Percentiles rank a stretch among this genome's conserved stretches.
Conservation (phyloP, 192 early-diverging fungal species). For the Dissophora globulifera region DNA sequence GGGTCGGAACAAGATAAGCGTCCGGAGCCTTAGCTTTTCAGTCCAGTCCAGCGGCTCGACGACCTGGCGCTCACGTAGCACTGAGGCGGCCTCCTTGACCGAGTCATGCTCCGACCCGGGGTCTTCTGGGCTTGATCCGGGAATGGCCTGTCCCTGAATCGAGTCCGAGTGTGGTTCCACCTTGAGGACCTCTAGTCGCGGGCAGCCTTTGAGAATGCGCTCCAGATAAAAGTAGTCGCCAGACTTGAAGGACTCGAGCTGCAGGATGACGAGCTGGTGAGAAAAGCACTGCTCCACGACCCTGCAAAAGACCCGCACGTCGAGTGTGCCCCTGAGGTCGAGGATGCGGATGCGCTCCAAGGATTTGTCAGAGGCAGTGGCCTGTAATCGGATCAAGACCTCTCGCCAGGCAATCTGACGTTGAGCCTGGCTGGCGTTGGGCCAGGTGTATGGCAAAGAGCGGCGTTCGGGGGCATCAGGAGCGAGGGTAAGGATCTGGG, state of each 20-base stretch:
- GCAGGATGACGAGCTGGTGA: constrained; percentile 8
- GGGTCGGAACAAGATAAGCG: constrained; percentile 10
- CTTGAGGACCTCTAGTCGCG: constrained; percentile 3
- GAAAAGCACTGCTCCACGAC: constrained; percentile 22
- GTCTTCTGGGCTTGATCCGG: constrained; percentile 15
- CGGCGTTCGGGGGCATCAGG: constrained; percentile 17
- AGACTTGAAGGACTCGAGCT: constrained; percentile 5
- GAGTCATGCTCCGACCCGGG: constrained; percentile 6
- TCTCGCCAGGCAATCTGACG: constrained; percentile 26
- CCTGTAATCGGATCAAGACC: constrained; percentile 9
- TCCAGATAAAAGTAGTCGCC: constrained; percentile 20
- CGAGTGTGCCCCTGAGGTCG: constrained; percentile 1
- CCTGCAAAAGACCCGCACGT: constrained; percentile 11
- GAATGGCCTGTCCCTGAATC: constrained; percentile 7
- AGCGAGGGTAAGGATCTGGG: constrained; percentile 15
- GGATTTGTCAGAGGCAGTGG: not conserved
- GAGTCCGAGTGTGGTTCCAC: constrained; percentile 1
- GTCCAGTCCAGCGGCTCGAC: constrained; percentile 18
- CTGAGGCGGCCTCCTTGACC: not conserved
- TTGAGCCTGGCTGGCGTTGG: constrained; percentile 18
- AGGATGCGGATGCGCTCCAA: constrained; percentile 7
- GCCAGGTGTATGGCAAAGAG: constrained; percentile 10
- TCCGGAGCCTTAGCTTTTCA: constrained; percentile 3
- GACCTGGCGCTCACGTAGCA: constrained; percentile 6
- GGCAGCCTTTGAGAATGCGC: constrained; percentile 11